Base-by-base conservation (phyloP, 306 rosid species). In the Senna siamea region DNA sequence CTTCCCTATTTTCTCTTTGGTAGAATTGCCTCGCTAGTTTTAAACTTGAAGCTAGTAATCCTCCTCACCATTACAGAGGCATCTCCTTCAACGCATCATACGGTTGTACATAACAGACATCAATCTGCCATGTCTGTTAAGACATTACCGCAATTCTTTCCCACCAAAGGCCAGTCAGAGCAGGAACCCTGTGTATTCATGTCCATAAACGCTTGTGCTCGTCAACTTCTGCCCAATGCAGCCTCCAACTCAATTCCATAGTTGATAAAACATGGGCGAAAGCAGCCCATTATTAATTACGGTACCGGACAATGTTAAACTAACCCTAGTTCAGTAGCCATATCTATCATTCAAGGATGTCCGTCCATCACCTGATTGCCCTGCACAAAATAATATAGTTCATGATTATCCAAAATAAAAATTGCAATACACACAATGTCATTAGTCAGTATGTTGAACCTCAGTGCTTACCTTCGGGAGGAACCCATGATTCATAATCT, bases 351-450 rank as follows among this genome's bases (percentile, higher is more conserved):
- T 94, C 81, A 94, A 77, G 28, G 97, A 73, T 5, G 97, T 91
- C 48, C 97, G 78, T 62, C 98, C 98, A 72, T 94, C 97, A 3
- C 96, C 98, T 7, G 98, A 85, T 92, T 94, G 97, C 37, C 99
- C 99, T 94, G 96, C 86, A 78, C 40, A 55, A 52, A 76, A 59
- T 55, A 72, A 71, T 28, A 38, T 66, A 77, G 53, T 53, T 47
- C 37, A 72, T 23, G 64, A 53, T 44, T 14, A 80, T 22, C 55
- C 63, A 34, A 20, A 17, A 9, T 73, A 6, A 58, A 35, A 51
- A 59, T 52, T 68, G 18, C 30, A 48, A 68, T 64, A 17, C 18
- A 48, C 2, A 64, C 18, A 17, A n/a, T n/a, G n/a, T n/a, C n/a
- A n/a, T n/a, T n/a, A n/a, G n/a, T n/a, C 41, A 17, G 60, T 62